phyloP scores from a whole-genome alignment of 2,329 filamentous ascomycete species.

The Colletotrichum neosansevieriae region DNA sequence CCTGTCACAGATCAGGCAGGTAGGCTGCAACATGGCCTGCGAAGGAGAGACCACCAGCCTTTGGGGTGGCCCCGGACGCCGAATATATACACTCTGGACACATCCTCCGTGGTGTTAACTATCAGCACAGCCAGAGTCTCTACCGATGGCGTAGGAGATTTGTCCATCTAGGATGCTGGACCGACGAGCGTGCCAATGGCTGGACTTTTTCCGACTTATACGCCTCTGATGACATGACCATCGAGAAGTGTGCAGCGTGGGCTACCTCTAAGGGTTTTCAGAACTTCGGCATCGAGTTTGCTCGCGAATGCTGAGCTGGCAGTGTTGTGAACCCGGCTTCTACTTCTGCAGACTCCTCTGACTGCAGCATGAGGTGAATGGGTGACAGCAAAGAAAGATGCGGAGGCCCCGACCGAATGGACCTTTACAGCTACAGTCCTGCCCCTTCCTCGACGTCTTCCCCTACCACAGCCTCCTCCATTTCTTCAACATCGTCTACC shows the following conservation, averaged over 20 bases:
- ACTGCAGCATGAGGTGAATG: conserved; percentile 57
- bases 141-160: conserved; percentile 7
- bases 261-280: conserved; percentile 50
- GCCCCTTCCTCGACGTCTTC: conserved; percentile 3
- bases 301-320: conserved; percentile 57
- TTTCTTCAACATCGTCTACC: no score
- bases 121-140: conserved; percentile 40
- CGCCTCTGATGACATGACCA: conserved; percentile 50
- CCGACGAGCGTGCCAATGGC: conserved; percentile 45
- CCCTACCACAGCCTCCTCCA: no score
- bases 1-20: conserved; percentile 46
- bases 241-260: conserved; percentile 56
- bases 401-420: conserved; percentile 54
- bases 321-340: conserved; percentile 51
- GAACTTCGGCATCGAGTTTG: conserved; percentile 59
- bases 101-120: conserved; percentile 9
- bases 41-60: conserved; percentile 54
- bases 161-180: conserved; percentile 22
- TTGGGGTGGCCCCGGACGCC: conserved; percentile 55
- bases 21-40: conserved; percentile 56
- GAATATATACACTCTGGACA: conserved; percentile 54
- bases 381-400: conserved; percentile 56
- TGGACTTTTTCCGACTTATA: conserved; percentile 46
- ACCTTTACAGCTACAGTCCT: conserved; percentile 50
- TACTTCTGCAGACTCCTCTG: conserved; percentile 45